phyloP scores from a whole-genome alignment of 441 rosid genomes.

The Croton setiger region DNA sequence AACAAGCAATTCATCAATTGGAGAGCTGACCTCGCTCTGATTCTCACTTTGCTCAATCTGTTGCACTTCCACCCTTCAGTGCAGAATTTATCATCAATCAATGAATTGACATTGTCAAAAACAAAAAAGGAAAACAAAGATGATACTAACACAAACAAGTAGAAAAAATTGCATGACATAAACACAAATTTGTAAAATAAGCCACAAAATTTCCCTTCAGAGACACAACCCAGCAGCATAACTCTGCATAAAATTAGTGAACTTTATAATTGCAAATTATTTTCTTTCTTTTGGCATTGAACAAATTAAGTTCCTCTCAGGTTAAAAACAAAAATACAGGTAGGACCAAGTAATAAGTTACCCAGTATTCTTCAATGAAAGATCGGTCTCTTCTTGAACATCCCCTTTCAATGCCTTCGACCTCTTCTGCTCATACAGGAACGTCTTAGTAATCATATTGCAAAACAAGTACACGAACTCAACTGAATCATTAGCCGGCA shows the following conservation, averaged over 20 bases:
- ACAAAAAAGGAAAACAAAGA: background rate
- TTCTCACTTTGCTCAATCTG: constrained; percentile 25
- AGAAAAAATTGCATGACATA: background rate
- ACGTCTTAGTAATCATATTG: constrained; percentile 85
- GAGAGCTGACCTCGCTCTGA: constrained; percentile 24
- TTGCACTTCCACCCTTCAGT: constrained; percentile 37
- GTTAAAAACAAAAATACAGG: background rate
- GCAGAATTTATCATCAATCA: constrained; percentile 25
- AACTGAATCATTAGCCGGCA: constrained; percentile 90
- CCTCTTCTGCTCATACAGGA: constrained; percentile 74
- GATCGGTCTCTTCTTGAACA: constrained; percentile 27
- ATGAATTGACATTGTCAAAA: constrained; percentile 11
- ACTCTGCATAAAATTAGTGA: background rate
- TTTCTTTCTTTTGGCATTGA: background rate
- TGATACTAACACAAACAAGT: background rate
- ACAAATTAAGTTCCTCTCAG: background rate
- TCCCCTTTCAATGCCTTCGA: constrained; percentile 29
- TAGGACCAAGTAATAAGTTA: background rate
- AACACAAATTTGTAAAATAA: background rate
- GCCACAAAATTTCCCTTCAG: background rate
- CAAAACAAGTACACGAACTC: constrained; percentile 95
- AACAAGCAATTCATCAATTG: constrained; percentile 41
- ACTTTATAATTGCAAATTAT: background rate
- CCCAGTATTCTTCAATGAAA: constrained; percentile 24
- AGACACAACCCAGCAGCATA: background rate